Evolutionary conservation across 1,284 basidiomycete species (phyloP).

Genomic region (Apiotrichum gamsii): DNA sequence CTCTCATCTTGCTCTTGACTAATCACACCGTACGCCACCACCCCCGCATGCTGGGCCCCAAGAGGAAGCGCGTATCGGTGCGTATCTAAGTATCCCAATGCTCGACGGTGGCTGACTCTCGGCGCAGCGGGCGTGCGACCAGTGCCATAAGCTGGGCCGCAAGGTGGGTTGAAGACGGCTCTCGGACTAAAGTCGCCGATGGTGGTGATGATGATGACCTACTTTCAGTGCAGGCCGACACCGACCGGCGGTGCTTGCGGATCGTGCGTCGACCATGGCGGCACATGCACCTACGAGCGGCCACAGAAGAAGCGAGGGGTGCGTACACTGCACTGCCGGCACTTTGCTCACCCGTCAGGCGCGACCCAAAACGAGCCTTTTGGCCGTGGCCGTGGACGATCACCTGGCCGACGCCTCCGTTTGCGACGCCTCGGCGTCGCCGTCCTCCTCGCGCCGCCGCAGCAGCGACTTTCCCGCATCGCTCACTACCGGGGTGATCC

Average conservation of each 20-base stretch:
- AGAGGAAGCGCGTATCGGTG: conserved; percentile 1
- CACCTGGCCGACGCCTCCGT: too few species aligned
- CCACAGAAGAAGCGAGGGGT: conserved; percentile 15
- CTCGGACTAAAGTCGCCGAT: too few species aligned
- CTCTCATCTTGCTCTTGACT: neutral
- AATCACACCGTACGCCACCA: neutral
- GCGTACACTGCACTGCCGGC: too few species aligned
- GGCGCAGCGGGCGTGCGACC: conserved; percentile 11
- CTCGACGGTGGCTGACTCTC: too few species aligned
- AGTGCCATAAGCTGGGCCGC: conserved; percentile 13
- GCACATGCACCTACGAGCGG: conserved; percentile 14
- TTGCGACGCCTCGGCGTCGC: too few species aligned
- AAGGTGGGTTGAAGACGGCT: conserved; percentile 1
- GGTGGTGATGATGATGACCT: too few species aligned
- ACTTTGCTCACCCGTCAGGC: too few species aligned
- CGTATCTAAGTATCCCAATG: neutral
- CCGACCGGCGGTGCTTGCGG: conserved; percentile 5
- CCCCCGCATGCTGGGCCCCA: neutral
- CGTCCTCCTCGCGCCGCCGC: too few species aligned
- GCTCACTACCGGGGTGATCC: neutral
- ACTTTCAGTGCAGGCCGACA: too few species aligned
- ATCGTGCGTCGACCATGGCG: conserved; percentile 12
- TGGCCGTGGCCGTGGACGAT: too few species aligned
- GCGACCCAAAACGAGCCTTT: too few species aligned
- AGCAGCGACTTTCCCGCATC: neutral